A percentile compares a stretch with the other conserved stretches of the same genome.
Evolutionary conservation across 2,329 filamentous ascomycete genomes (phyloP).

Genomic region (Trichoderma atrobrunneum): DNA sequence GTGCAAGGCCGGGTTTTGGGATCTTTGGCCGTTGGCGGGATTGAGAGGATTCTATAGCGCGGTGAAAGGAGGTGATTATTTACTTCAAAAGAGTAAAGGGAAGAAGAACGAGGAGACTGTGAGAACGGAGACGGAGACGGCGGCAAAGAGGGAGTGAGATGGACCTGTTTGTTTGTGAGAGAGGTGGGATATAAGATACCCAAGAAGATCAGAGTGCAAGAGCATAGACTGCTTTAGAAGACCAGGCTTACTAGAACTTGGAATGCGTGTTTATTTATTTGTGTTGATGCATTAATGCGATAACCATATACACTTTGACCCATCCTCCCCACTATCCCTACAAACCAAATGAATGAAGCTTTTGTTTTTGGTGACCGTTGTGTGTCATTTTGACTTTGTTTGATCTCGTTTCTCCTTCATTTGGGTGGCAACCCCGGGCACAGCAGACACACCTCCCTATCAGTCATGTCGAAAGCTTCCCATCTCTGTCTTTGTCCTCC

Average conservation of each 20-base stretch:
- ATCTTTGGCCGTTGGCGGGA: slow-evolving; percentile 43
- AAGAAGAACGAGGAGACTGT: slow-evolving; percentile 14
- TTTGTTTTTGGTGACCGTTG: neutral
- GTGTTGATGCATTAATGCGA: neutral
- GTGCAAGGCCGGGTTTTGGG: slow-evolving; percentile 27
- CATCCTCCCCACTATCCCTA: neutral
- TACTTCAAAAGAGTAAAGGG: slow-evolving; percentile 37
- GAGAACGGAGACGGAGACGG: neutral
- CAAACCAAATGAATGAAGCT: neutral
- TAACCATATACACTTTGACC: neutral
- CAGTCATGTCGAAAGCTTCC: slow-evolving; percentile 32
- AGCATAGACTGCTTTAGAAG: neutral
- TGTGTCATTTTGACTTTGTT: neutral
- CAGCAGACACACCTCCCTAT: slow-evolving; percentile 3
- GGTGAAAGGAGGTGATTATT: slow-evolving; percentile 44
- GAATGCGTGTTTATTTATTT: neutral
- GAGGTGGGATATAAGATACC: neutral
- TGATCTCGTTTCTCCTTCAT: neutral
- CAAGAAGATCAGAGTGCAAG: neutral
- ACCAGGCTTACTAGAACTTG: neutral
- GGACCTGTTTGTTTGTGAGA: neutral
- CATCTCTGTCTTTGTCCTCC: slow-evolving; percentile 30
- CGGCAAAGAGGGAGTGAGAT: neutral
- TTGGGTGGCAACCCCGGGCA: slow-evolving; percentile 8
- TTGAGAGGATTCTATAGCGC: slow-evolving; percentile 47